Base-by-base conservation (phyloP, 768 basidiomycete species). In the Glaciozyma antarctica region DNA sequence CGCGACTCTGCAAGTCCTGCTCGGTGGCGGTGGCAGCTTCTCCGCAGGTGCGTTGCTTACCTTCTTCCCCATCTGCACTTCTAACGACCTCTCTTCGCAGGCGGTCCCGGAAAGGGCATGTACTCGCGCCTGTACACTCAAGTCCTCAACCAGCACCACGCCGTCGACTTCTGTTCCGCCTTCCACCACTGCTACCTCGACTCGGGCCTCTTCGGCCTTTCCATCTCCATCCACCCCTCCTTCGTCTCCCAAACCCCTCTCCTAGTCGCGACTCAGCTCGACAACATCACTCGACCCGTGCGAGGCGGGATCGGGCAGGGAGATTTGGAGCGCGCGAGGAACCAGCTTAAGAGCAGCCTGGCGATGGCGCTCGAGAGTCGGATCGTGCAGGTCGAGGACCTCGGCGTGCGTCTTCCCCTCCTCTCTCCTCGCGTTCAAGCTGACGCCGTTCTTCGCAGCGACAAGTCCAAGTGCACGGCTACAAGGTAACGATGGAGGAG, bases 81-180 rank as follows among this genome's bases (percentile, higher is more conserved):
- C 43, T 55, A 43, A 49, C 47, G 59, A 19, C 1, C 55, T 43
- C 10, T 41, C 9, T 59, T 53, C 59, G 28, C 72, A 82, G 91
- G 94, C 69, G 94, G 94, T 5, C 94, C 94, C 3, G 94, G 94
- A 21, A 98, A 98, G 79, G 94, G 94, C 72, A 98, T 98, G 94
- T 98, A 95, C 81, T 91, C 92, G 43, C 86, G 94, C 30, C 79
- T 97, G 34, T 97, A 98, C 79, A 94, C 91, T 15, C 86, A 91
- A 75, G 90, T 98, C 73, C 85, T 98, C 64, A 97, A 98, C 76
- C 87, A 89, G 74, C 89, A 91, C 79, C 84, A 90, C 58, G 86
- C 89, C 74, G 83, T 98, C 73, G 94, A 98, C 76, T 90, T 92
- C 76, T 97, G 93, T 76, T 86, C 88, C 13, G 87, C 90, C 24